Percentiles rank a stretch among this genome's conserved stretches.
Conservation (phyloP, 2,329 filamentous ascomycete species). For the Fusarium camptoceras region DNA sequence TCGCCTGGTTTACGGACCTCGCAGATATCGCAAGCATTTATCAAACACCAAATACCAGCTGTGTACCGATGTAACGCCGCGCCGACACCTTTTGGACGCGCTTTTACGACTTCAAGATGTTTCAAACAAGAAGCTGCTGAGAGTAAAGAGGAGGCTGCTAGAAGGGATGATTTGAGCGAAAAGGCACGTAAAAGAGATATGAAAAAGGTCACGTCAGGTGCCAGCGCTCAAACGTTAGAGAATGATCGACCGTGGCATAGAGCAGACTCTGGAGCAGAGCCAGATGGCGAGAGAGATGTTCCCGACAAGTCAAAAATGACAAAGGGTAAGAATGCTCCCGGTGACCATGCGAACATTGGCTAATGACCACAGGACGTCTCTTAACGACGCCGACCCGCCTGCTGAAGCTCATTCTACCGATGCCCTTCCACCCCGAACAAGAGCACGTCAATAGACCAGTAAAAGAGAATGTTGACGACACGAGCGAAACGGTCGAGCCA, state of each 20-base stretch:
- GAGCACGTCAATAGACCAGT: slow-evolving; percentile 57
- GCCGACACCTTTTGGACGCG: slow-evolving; percentile 15
- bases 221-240: slow-evolving; percentile 42
- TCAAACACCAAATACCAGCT: slow-evolving; percentile 6
- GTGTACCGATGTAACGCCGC: slow-evolving; percentile 7
- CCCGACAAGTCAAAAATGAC: slow-evolving; percentile 33
- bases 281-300: slow-evolving; percentile 21
- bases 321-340: slow-evolving; percentile 34
- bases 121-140: slow-evolving; percentile 22
- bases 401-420: slow-evolving; percentile 82
- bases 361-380: slow-evolving; percentile 69
- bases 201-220: slow-evolving; percentile 39
- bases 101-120: slow-evolving; percentile 39
- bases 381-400: slow-evolving; percentile 83
- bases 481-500: slow-evolving; percentile 71
- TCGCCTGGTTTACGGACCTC: slow-evolving; percentile 27
- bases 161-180: slow-evolving; percentile 33
- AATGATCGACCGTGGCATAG: slow-evolving; percentile 48
- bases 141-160: neutral
- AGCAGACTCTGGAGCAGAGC: slow-evolving; percentile 27
- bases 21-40: slow-evolving; percentile 2
- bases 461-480: slow-evolving; percentile 49
- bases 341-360: neutral
- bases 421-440: slow-evolving; percentile 61
- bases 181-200: slow-evolving; percentile 38